Base-by-base conservation (phyloP, 371 early-diverging fungal genomes). In the Fennellomyces sp. region DNA sequence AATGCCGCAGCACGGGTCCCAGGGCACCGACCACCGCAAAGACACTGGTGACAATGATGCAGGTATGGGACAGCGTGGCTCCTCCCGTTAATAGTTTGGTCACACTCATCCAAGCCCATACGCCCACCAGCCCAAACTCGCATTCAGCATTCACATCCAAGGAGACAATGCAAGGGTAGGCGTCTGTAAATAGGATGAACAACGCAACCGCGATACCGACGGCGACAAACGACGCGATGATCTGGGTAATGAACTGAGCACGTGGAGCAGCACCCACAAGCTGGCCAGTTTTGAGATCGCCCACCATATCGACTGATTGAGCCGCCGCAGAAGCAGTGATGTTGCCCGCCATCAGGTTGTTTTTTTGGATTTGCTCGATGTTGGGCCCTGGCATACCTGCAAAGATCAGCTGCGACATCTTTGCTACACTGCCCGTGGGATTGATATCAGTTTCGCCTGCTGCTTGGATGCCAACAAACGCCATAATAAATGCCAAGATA, bases 401-500 rank as follows among this genome's bases (percentile, higher is more conserved):
- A 70, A 88, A 88, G 36, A 83, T 72, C 5, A 86, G 63, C 70
- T 88, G 85, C 25, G 82, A 76, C 61, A 85, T 83, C 60, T 87
- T 88, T 52, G 82, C 85, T 29, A 87, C 71, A 25, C 82, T 74
- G 29, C 84, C 83, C 19, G 78, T 72, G 10, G 88, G 88, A 47
- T 85, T 88, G 59, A 88, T 88, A 74, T 87, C 87, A 2, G 87
- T 88, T 51, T 84, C 85, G 64, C 86, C 89, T 29, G 85, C 60
- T 29, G 88, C 83, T 73, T 88, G 89, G 35, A 87, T 69, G 62
- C 87, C 90, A 35, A 90, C 84, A 62, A 89, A 89, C 23, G 90
- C 79, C 28, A 91, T 66, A 52, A 88, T 51, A 62, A 91, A 89
- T 29, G 80, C 90, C n/a, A 90, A 66, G 29, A 88, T 58, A 33